These are phyloP conservation scores for Nakazawaea siamensis DNA, from an alignment of 805 yeast genomes.

Conservation along the genomic window DNA sequence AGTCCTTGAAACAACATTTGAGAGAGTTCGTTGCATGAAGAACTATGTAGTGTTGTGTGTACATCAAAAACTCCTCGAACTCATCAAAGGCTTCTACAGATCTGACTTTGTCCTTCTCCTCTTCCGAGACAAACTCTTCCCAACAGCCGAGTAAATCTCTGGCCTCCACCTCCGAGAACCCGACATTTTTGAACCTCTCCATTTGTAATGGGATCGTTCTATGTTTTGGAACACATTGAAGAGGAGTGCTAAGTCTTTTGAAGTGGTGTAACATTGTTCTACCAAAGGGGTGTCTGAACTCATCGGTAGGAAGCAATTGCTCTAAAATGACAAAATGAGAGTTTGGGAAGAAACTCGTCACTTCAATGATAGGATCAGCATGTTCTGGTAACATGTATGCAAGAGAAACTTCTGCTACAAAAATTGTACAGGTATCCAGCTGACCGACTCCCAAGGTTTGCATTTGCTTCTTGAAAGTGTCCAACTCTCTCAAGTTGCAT, in stretches of 20 bases:
- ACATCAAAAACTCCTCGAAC: conserved; percentile 71
- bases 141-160: conserved; percentile 53
- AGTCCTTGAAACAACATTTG: conserved; percentile 5
- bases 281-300: conserved; percentile 52
- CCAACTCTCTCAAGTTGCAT: conserved; percentile 52
- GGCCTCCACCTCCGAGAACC: conserved; percentile 41
- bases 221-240: conserved; percentile 54
- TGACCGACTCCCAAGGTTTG: conserved; percentile 17
- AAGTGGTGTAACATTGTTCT: conserved; percentile 71
- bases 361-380: conserved; percentile 53
- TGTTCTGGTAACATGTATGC: conserved; percentile 67
- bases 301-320: conserved; percentile 62
- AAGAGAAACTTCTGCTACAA: conserved; percentile 75
- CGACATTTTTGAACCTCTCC: conserved; percentile 36
- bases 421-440: conserved; percentile 36
- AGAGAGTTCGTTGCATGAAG: conserved; percentile 49
- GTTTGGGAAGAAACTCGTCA: conserved; percentile 34
- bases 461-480: conserved; percentile 27
- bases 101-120: conserved; percentile 31
- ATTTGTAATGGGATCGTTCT: conserved; percentile 42
- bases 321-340: conserved; percentile 62
- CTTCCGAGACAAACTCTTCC: conserved; percentile 33
- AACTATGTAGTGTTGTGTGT: conserved; percentile 67
- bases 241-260: conserved; percentile 53
- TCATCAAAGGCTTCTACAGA: conserved; percentile 69